Conservation (phyloP, 306 rosid species). For the Malus domestica region ASM211411v1 NC_041799.1:12305001-12305500, state of each 20-base stretch:
- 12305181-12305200: too few relatives aligned
- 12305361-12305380: neutral
- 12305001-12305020: slow-evolving; percentile 91
- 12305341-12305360: neutral
- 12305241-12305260: neutral
- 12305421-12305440: neutral
- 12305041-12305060: neutral
- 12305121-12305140: neutral
- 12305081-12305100: neutral
- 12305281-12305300: neutral
- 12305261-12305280: neutral
- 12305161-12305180: neutral
- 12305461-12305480: too few relatives aligned
- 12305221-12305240: too few relatives aligned
- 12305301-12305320: neutral
- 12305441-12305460: too few relatives aligned
- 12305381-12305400: neutral
- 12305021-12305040: slow-evolving; percentile 32
- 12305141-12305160: neutral
- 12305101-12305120: neutral
- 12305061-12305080: slow-evolving; percentile 1
- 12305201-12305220: too few relatives aligned
- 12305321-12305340: neutral
- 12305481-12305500: too few relatives aligned
- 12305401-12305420: neutral